Conservation (phyloP, 306 rosid genomes). For the Quercus ilex region DNA sequence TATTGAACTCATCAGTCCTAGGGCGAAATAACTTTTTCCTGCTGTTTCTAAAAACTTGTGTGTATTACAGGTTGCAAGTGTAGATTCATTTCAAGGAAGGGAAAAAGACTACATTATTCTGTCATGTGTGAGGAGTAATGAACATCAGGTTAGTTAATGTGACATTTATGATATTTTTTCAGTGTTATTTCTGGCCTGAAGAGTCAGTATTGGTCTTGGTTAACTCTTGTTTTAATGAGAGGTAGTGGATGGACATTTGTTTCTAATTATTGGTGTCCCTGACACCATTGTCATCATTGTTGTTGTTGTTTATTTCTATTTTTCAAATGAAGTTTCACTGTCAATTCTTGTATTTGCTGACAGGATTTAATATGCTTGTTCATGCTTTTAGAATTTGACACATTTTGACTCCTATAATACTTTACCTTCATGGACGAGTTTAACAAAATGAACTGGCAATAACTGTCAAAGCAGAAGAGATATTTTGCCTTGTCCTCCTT, state of each 20-base stretch:
- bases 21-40: too few species aligned
- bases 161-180: not conserved
- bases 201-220: not conserved
- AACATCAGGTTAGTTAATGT: constrained; percentile 44
- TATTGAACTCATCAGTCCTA: too few species aligned
- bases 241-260: not conserved
- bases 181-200: not conserved
- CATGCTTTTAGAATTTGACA: not conserved
- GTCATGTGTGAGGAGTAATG: too few species aligned
- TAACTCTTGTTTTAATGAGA: not conserved
- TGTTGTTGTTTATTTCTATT: too few species aligned
- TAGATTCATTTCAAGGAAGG: too few species aligned
- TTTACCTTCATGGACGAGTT: not conserved
- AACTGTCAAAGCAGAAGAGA: not conserved
- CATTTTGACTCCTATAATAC: not conserved
- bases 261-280: not conserved
- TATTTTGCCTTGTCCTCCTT: not conserved
- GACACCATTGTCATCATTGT: not conserved
- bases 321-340: too few species aligned
- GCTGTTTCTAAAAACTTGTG: too few species aligned
- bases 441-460: not conserved
- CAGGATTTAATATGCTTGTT: not conserved
- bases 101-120: too few species aligned
- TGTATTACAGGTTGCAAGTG: too few species aligned
- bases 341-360: too few species aligned